Evolutionary conservation across 352 stramenopile genomes (phyloP).

Genomic region (Pythium phragmitis): DNA sequence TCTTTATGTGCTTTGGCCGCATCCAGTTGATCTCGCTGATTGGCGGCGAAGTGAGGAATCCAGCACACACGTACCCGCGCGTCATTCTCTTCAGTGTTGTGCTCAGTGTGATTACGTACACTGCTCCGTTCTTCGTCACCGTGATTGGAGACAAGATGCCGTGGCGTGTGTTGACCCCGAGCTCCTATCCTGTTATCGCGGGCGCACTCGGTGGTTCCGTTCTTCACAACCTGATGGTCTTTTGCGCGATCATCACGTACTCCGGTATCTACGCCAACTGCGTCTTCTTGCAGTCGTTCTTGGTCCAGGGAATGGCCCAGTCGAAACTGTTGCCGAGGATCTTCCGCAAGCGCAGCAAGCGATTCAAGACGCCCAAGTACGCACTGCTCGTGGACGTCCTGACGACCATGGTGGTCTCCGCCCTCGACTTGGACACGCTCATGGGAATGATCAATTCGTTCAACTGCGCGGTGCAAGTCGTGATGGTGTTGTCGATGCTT

Average conservation of each 20-base stretch:
- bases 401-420: conserved; percentile 17
- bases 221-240: conserved; percentile 55
- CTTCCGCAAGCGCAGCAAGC: conserved; percentile 45
- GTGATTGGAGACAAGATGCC: conserved; percentile 1
- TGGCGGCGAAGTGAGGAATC: conserved; percentile 80
- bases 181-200: conserved; percentile 10
- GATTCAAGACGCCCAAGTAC: conserved; percentile 22
- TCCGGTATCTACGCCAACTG: no score
- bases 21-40: conserved; percentile 83
- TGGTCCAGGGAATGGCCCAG: conserved; percentile 60
- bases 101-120: conserved; percentile 40
- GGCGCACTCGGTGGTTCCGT: conserved; percentile 51
- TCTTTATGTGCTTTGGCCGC: conserved; percentile 94
- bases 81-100: conserved; percentile 76
- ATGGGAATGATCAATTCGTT: conserved; percentile 78
- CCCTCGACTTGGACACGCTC: conserved; percentile 42
- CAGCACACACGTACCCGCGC: conserved; percentile 27
- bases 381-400: conserved; percentile 15
- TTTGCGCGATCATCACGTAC: no score
- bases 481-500: conserved; percentile 81
- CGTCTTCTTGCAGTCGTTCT: conserved; percentile 82
- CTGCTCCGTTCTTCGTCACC: conserved; percentile 5
- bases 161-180: conserved; percentile 4
- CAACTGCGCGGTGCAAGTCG: conserved; percentile 57
- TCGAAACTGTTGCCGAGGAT: conserved; percentile 61